Percentiles rank a stretch among this genome's conserved stretches.
Evolutionary conservation across 495 filamentous ascomycete species (phyloP).

Genomic region (Penicillium fimorum): DNA sequence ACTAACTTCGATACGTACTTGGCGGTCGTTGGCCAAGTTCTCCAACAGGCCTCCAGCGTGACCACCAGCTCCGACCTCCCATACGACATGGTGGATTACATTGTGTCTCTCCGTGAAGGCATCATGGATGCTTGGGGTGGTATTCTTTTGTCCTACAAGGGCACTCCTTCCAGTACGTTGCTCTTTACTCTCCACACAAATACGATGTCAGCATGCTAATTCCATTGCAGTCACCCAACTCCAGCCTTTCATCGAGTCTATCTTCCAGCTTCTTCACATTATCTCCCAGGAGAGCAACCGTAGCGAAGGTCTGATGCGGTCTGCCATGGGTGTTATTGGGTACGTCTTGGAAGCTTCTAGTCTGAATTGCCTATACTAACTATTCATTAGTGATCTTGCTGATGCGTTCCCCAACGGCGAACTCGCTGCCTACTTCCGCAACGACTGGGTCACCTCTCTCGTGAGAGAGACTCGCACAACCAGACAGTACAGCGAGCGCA

Average conservation of each 20-base stretch:
- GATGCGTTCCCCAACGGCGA: slow-evolving; percentile 92
- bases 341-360: slow-evolving; percentile 44
- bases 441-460: slow-evolving; percentile 84
- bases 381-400: slow-evolving; percentile 72
- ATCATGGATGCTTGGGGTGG: slow-evolving; percentile 99
- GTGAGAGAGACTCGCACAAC: slow-evolving; percentile 85
- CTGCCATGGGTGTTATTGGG: slow-evolving; percentile 95
- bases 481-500: slow-evolving; percentile 76
- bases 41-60: slow-evolving; percentile 87
- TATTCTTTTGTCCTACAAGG: slow-evolving; percentile 89
- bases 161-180: slow-evolving; percentile 48
- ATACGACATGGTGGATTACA: slow-evolving; percentile 93
- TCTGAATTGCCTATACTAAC: slow-evolving; percentile 33
- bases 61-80: slow-evolving; percentile 65
- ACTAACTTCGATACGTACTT: slow-evolving; percentile 91
- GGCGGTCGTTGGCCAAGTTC: slow-evolving; percentile 83
- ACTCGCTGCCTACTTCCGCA: slow-evolving; percentile 75
- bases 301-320: slow-evolving; percentile 86
- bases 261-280: slow-evolving; percentile 83
- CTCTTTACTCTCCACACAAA: background rate
- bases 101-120: slow-evolving; percentile 89
- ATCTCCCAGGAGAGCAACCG: slow-evolving; percentile 79
- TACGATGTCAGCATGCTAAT: slow-evolving; percentile 13
- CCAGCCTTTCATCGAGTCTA: slow-evolving; percentile 74
- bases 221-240: slow-evolving; percentile 59